Percentiles rank a stretch among this genome's conserved stretches.
These are phyloP conservation scores for Tremellales sp. DNA, from an alignment of 1,284 basidiomycete species.

Conservation along the genomic window DNA sequence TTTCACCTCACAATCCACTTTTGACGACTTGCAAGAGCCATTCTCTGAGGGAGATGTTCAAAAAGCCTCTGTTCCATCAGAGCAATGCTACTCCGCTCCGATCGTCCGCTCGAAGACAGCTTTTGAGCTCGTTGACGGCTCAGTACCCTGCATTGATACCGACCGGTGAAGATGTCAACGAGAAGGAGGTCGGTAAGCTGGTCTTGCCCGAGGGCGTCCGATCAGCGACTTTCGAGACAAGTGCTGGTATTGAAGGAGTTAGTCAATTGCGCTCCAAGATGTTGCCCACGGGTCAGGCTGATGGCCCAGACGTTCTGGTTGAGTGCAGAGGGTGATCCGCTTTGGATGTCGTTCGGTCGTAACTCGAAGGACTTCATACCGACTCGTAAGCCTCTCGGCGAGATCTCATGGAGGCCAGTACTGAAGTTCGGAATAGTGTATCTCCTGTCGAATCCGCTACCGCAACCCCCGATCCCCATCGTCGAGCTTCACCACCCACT, in stretches of 20 bases:
- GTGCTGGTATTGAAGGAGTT: constrained; percentile 42
- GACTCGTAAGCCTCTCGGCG: constrained; percentile 53
- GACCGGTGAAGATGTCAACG: constrained; percentile 7
- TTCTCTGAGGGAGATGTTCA: constrained; percentile 39
- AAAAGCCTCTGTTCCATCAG: constrained; percentile 45
- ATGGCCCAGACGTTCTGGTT: constrained; percentile 13
- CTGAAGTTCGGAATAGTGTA: constrained; percentile 46
- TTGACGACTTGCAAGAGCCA: no score
- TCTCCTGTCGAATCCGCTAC: constrained; percentile 26
- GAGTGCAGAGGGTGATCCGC: constrained; percentile 62
- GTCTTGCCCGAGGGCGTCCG: constrained; percentile 44
- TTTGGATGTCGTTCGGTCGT: constrained; percentile 71
- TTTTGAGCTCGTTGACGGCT: constrained; percentile 29
- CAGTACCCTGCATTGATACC: constrained; percentile 29
- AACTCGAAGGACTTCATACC: constrained; percentile 60
- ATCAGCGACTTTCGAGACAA: constrained; percentile 37
- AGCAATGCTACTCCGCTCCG: constrained; percentile 46
- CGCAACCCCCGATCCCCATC: constrained; percentile 29
- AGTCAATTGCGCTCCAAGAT: constrained; percentile 11
- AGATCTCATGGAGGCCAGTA: neutral
- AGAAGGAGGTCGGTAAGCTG: constrained; percentile 37
- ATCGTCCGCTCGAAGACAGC: constrained; percentile 42
- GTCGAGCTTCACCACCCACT: constrained; percentile 42
- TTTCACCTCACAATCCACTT: no score
- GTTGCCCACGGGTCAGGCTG: neutral